Evolutionary conservation across 179 eudicot species (phyloP), one percentile per base, ranked within the genome.

Genomic region (Amaranthus tricolor): DNA sequence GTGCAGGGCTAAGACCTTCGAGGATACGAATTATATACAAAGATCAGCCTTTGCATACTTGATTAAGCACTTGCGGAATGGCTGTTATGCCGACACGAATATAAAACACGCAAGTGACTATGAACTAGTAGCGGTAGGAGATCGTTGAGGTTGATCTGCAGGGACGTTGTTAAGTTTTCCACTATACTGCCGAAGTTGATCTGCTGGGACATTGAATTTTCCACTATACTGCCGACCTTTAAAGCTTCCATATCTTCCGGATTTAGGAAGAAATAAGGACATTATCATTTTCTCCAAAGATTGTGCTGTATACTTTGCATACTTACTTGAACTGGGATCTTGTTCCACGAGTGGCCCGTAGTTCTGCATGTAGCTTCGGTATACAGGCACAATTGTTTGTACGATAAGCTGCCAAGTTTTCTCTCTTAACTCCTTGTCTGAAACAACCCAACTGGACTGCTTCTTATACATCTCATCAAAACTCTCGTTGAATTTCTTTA

Each of bases 341-440:
- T 96, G 99, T 81, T 96, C 99, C 10, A 96, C 98, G 81, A 96
- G 81, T 48, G 99, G 98, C 56, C 99, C 99, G 43, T 96, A 96
- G 65, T 93, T 96, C 86, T 96, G 99, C 99, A 96, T 96, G 76
- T 96, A 96, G 74, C 99, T 96, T 20, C 97, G 75, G 60, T 96
- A 95, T 73, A 93, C 95, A 45, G 99, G 99, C 78, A 95, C 99
- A 31, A 95, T 86, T 12, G 91, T 86, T 76, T 96, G 99, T 73
- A 88, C 85, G 19, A 96, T 86, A 63, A 78, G 84, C 86, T 91
- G 98, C 82, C 90, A 84, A 7, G 91, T 88, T 81, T 85, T 93
- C 77, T 96, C 98, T 73, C 96, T 82, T 76, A 89, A 77, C 74
- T 89, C 99, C 84, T 83, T 93, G 66, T 96, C 99, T 11, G 83